Percentiles rank a stretch among this genome's conserved stretches.
Conservation (phyloP, 2,329 filamentous ascomycete species). For the Scedosporium dehoogii region DNA sequence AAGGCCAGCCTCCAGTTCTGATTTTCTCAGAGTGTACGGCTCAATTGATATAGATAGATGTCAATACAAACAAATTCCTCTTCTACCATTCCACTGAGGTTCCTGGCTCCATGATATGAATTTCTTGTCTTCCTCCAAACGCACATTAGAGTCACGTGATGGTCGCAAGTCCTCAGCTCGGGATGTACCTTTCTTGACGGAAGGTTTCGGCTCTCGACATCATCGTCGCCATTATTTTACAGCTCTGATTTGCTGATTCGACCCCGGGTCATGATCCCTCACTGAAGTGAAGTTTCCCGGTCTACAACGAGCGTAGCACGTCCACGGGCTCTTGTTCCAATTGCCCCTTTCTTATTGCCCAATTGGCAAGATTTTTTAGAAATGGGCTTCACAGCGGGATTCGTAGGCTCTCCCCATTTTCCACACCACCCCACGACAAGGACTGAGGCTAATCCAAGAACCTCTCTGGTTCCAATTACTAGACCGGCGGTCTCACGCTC, state of each 20-base stretch:
- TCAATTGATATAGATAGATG: too few relatives aligned
- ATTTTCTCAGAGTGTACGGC: too few relatives aligned
- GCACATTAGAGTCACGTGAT: neutral
- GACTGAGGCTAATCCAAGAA: neutral
- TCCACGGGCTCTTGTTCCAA: neutral
- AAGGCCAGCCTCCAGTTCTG: too few relatives aligned
- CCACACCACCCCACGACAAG: neutral
- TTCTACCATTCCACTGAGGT: too few relatives aligned
- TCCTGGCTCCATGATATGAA: too few relatives aligned
- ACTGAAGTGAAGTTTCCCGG: neutral
- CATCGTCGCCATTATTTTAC: neutral
- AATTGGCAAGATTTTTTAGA: neutral
- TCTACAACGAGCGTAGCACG: neutral
- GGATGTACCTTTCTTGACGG: neutral
- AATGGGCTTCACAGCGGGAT: constrained; percentile 68
- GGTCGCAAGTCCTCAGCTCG: neutral
- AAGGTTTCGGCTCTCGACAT: neutral
- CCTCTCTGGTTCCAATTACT: neutral
- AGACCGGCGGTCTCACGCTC: constrained; percentile 69
- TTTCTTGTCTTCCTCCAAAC: too few relatives aligned
- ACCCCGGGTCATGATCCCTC: neutral
- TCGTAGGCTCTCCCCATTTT: constrained; percentile 44
- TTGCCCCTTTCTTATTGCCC: neutral
- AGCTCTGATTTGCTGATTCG: neutral
- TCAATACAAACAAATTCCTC: too few relatives aligned